Base-by-base conservation (phyloP, 2,329 filamentous ascomycete genomes). In the Chaetomium strumarium region DNA sequence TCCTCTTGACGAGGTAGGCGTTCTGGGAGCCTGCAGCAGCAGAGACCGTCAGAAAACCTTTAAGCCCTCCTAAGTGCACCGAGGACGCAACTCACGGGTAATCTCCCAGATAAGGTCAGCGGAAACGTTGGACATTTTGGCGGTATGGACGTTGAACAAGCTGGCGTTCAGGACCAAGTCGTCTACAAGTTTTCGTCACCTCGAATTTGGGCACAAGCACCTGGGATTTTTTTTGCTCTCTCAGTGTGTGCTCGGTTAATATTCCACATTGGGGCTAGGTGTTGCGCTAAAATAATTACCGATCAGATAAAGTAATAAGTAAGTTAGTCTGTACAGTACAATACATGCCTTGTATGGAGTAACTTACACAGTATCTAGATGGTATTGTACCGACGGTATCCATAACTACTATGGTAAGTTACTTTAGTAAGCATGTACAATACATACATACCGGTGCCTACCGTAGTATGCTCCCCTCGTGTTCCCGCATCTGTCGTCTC, bases 51-150 rank as follows among this genome's bases (percentile, higher is more conserved):
- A 63, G 52, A 45, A 44, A 52, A 37, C 38, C 24, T 8, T 20
- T 51, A 39, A 44, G 37, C 38, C 17, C 34, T 38, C 17, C 17
- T 29, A 31, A 29, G 43, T 52, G 33, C 47, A 33, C 16, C 31
- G 37, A 17, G 38, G 57, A 46, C 16, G 56, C 57, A 61, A 90
- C 90, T 75, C 85, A 96, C 91, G 89, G 81, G 86, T 85, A 74
- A 95, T 78, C 83, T 92, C 86, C 92, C 92, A 97, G 80, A 96
- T 78, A 67, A 96, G 81, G 77, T 96, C 91, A 70, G 85, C 76
- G 73, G 90, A 95, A 70, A 95, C 80, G 79, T 90, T 89, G 67
- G 84, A 70, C 77, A 82, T 81, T 74, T 73, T 82, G 79, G 67
- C 68, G 63, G 67, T 60, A 59, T 63, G 53, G 57, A 55, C 50